phyloP scores from a whole-genome alignment of 2,329 filamentous ascomycete genomes.

The Plectosphaerella plurivora region DNA sequence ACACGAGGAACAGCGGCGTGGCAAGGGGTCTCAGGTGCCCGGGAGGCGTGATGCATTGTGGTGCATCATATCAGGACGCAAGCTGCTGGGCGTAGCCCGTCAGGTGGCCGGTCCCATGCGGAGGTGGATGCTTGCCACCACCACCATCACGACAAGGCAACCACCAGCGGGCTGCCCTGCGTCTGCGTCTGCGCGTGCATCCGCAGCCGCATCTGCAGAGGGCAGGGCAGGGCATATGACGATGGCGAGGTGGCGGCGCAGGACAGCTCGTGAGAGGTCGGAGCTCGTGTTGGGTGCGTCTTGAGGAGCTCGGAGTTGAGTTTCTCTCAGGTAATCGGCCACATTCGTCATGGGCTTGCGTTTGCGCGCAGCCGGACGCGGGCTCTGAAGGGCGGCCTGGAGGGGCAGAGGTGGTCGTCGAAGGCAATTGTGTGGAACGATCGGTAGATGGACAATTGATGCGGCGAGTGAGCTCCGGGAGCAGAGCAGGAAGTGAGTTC shows the following conservation, averaged over 20 bases:
- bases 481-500: not conserved
- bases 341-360: not conserved
- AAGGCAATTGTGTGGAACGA: not conserved
- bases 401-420: not conserved
- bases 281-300: not conserved
- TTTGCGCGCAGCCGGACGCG: not conserved
- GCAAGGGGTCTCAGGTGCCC: too few relatives aligned
- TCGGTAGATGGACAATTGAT: not conserved
- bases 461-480: not conserved
- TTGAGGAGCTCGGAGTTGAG: not conserved
- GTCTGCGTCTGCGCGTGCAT: not conserved
- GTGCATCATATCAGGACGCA: not conserved
- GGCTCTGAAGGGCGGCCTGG: not conserved
- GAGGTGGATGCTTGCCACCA: not conserved
- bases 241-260: not conserved
- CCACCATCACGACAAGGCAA: not conserved
- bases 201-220: not conserved
- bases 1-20: too few relatives aligned
- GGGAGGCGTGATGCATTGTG: not conserved
- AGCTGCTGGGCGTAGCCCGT: not conserved
- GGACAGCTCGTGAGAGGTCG: not conserved
- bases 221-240: not conserved
- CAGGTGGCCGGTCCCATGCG: not conserved
- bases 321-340: not conserved
- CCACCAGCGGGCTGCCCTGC: not conserved